phyloP scores from a whole-genome alignment of 2,329 filamentous ascomycete genomes.

The Clonostachys solani region DNA sequence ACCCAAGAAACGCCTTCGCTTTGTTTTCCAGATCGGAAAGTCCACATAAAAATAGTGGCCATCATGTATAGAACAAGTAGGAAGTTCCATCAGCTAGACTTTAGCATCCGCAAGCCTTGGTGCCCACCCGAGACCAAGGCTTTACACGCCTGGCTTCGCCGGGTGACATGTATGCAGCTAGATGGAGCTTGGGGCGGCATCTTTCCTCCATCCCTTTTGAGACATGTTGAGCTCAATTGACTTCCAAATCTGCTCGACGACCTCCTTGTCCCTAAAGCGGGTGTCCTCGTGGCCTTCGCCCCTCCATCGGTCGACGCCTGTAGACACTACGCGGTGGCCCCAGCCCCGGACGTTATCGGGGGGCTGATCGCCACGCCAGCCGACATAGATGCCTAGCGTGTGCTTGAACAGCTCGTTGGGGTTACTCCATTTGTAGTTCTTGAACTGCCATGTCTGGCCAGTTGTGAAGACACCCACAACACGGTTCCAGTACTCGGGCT shows the following conservation, averaged over 20 bases:
- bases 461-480: conserved; percentile 97
- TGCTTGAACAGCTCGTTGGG: conserved; percentile 87
- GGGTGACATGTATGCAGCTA: conserved; percentile 12
- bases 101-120: neutral
- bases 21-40: neutral
- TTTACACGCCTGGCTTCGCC: neutral
- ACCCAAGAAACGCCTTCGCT: neutral
- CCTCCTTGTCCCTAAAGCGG: conserved; percentile 83
- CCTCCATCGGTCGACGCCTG: conserved; percentile 82
- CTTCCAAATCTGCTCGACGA: conserved; percentile 91
- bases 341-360: conserved; percentile 77
- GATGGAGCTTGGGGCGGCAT: conserved; percentile 57
- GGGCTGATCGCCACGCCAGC: conserved; percentile 79
- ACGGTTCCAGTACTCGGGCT: conserved; percentile 94
- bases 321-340: conserved; percentile 78
- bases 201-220: conserved; percentile 74
- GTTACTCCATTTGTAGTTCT: conserved; percentile 93
- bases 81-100: neutral
- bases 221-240: conserved; percentile 85
- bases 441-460: conserved; percentile 97
- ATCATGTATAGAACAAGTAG: neutral
- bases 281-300: conserved; percentile 47
- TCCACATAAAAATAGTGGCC: neutral
- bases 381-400: conserved; percentile 82
- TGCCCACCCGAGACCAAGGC: neutral